Conservation (phyloP, 2,329 filamentous ascomycete genomes). For the Ambrosiella xylebori region DNA sequence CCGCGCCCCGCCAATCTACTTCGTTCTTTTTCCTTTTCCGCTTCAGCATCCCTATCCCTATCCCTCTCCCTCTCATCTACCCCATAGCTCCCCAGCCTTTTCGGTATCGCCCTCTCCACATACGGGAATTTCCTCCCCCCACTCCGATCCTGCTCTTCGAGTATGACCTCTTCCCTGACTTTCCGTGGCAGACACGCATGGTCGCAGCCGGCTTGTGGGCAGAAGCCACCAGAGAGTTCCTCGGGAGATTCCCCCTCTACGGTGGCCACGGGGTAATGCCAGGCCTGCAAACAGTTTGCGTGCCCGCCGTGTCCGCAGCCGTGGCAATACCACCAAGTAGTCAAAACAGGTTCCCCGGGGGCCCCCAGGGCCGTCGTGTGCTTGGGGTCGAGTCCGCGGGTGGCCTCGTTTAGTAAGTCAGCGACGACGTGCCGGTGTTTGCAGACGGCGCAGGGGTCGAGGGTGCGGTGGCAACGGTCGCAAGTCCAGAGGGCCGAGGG, state of each 20-base stretch:
- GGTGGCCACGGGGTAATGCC: conserved; percentile 26
- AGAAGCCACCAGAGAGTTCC: conserved; percentile 37
- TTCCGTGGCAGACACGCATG: conserved; percentile 42
- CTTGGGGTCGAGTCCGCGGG: neutral
- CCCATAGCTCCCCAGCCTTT: neutral
- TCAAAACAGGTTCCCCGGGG: conserved; percentile 19
- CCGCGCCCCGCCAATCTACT: neutral
- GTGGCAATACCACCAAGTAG: conserved; percentile 46
- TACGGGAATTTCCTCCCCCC: neutral
- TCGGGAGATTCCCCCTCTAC: conserved; percentile 1
- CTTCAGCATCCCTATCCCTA: neutral
- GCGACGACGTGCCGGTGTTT: conserved; percentile 32
- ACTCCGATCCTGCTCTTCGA: neutral
- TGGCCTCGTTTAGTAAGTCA: conserved; percentile 20
- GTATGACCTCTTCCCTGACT: neutral
- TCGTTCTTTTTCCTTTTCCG: neutral
- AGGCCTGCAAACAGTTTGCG: conserved; percentile 38
- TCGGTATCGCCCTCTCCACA: neutral
- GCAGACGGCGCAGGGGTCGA: conserved; percentile 43
- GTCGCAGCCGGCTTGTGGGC: conserved; percentile 46
- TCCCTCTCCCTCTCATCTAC: neutral
- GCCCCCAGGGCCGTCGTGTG: neutral
- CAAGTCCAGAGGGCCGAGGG: conserved; percentile 37
- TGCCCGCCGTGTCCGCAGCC: conserved; percentile 47
- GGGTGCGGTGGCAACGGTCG: conserved; percentile 33